phyloP scores from a whole-genome alignment of 2,329 filamentous ascomycete species.

The Scedosporium aurantiacum region DNA sequence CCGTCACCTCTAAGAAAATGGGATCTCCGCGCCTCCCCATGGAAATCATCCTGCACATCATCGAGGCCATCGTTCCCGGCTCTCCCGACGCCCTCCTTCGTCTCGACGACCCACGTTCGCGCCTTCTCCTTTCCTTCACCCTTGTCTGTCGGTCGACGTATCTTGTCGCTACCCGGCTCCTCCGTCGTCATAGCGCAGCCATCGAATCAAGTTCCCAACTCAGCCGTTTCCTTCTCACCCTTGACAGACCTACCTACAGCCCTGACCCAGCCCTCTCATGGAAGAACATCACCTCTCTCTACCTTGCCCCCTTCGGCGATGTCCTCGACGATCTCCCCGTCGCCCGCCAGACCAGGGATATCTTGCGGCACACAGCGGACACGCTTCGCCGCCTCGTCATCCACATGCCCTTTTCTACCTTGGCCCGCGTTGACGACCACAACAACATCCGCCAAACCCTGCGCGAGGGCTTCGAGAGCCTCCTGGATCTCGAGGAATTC shows the following conservation, averaged over 20 bases:
- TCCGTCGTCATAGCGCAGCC: conserved; percentile 34
- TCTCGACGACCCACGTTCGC: conserved; percentile 27
- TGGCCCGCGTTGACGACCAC: conserved; percentile 30
- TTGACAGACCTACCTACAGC: conserved; percentile 15
- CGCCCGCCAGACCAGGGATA: conserved; percentile 27
- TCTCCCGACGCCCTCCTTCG: conserved; percentile 21
- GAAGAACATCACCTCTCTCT: conserved; percentile 28
- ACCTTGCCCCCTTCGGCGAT: conserved; percentile 26
- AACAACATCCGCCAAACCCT: conserved; percentile 27
- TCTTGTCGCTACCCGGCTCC: conserved; percentile 25
- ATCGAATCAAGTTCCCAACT: conserved; percentile 28
- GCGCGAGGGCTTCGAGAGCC: conserved; percentile 30
- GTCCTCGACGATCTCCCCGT: conserved; percentile 27
- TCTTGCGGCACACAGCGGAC: conserved; percentile 28
- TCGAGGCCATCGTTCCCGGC: conserved; percentile 23
- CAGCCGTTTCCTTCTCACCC: conserved; percentile 20
- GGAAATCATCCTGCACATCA: conserved; percentile 24
- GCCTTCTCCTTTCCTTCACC: conserved; percentile 32
- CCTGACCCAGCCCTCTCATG: background rate
- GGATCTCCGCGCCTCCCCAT: conserved; percentile 16
- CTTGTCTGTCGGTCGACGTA: conserved; percentile 31
- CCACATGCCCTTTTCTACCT: conserved; percentile 33
- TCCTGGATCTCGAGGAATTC: conserved; percentile 35
- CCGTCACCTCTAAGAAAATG: background rate
- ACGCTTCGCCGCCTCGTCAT: conserved; percentile 34